phyloP scores from a whole-genome alignment of 768 basidiomycete species.

The Calocybe indica region DNA sequence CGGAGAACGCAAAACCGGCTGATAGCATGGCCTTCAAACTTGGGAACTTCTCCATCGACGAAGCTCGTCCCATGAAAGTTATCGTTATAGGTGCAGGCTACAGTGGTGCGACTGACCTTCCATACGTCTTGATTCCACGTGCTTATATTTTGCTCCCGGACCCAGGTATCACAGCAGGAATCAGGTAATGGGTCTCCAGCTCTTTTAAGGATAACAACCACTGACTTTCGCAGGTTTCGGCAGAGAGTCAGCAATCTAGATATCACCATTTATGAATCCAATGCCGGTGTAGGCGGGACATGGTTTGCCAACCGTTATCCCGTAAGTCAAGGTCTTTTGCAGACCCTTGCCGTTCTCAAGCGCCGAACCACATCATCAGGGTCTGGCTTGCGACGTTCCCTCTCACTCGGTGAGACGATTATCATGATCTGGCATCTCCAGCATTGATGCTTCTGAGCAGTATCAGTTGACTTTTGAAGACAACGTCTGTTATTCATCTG shows the following conservation, averaged over 20 bases:
- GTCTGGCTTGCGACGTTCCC: slow-evolving; percentile 58
- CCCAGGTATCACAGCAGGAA: slow-evolving; percentile 47
- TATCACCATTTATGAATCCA: slow-evolving; percentile 55
- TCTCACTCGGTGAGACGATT: slow-evolving; percentile 39
- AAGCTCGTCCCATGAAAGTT: slow-evolving; percentile 47
- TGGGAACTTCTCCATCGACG: slow-evolving; percentile 45
- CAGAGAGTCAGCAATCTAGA: slow-evolving; percentile 49
- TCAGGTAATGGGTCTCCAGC: slow-evolving; percentile 29
- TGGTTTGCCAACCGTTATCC: slow-evolving; percentile 57
- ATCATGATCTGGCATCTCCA: background rate
- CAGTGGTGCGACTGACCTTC: slow-evolving; percentile 31
- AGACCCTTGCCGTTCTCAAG: background rate
- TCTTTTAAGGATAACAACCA: background rate
- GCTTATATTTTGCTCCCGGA: background rate
- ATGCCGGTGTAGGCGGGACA: slow-evolving; percentile 53
- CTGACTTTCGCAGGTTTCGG: slow-evolving; percentile 30
- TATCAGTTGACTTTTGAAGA: slow-evolving; percentile 55
- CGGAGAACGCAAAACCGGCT: background rate
- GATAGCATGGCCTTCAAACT: slow-evolving; percentile 15
- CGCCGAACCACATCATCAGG: slow-evolving; percentile 20
- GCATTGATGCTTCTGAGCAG: slow-evolving; percentile 20
- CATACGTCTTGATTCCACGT: background rate
- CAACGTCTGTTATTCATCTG: slow-evolving; percentile 27
- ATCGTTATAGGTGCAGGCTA: slow-evolving; percentile 55
- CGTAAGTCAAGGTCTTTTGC: slow-evolving; percentile 19